Evolutionary conservation across 2,329 filamentous ascomycete species (phyloP), one percentile per base, ranked within the genome.

Genomic region (Cercospora zeae-maydis): DNA sequence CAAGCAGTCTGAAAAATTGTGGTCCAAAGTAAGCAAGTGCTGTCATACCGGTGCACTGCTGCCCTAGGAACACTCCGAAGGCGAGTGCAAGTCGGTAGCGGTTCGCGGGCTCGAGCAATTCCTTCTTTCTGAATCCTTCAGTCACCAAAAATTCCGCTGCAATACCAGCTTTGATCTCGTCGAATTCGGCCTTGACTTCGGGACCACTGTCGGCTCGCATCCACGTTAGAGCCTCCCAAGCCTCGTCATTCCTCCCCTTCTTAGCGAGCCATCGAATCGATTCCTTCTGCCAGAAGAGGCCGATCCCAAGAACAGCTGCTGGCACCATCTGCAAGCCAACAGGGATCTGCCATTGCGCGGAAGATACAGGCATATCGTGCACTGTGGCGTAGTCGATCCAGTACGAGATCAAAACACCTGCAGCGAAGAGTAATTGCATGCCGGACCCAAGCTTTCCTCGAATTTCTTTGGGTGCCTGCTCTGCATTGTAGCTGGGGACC

Each of bases 321-420:
- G 81, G 81, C 0, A 81, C 71, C 10, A 84, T 76, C 65, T 84
- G 82, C 4, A 85, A 74, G 0, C 80, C 83, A 42, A 86, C 79
- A 80, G 83, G 61, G 33, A 85, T 79, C 71, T 84, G 83, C 84
- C 83, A 86, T 72, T 86, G 82, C n/a, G 66, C 67, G 7, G 71
- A 66, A 2, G 72, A 73, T 0, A 79, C 66, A 16, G 55, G 27
- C 16, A 80, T 71, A 39, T 72, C 70, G 19, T 71, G 70, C 2
- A 74, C 67, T 5, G 80, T 78, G 9, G 75, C 81, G 62, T 84
- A 84, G 69, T 84, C 81, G 51, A 84, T 61, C 80, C 81, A 84
- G 69, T 84, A 84, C 1, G 79, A 81, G 0, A 78, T 73, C 49
- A 83, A 79, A 31, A 84, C 83, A 0, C 73, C 82, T 76, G 65